These are phyloP conservation scores for Castanea crenata DNA, from an alignment of 306 rosid genomes.

Conservation along the genomic window DNA sequence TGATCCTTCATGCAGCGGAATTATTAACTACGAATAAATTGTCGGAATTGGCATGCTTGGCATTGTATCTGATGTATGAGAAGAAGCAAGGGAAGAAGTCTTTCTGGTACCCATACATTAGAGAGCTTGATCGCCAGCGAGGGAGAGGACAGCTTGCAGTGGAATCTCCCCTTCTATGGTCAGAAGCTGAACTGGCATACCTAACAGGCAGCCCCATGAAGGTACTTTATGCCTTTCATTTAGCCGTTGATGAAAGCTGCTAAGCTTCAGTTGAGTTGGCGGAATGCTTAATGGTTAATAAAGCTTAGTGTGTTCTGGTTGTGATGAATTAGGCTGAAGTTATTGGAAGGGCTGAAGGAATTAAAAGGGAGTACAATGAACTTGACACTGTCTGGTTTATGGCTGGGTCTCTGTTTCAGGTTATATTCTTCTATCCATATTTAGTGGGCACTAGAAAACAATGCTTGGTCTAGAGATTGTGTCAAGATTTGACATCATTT, in stretches of 20 bases:
- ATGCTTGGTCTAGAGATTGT: neutral
- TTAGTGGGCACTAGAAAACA: slow-evolving; percentile 6
- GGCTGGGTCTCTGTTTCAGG: slow-evolving; percentile 99
- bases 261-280: slow-evolving; percentile 11
- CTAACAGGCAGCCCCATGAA: slow-evolving; percentile 86
- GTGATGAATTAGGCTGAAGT: slow-evolving; percentile 67
- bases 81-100: slow-evolving; percentile 98
- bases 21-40: slow-evolving; percentile 88
- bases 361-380: slow-evolving; percentile 88
- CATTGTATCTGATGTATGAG: slow-evolving; percentile 97
- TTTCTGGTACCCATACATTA: slow-evolving; percentile 87
- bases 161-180: slow-evolving; percentile 94
- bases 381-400: slow-evolving; percentile 99
- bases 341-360: slow-evolving; percentile 80
- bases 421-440: slow-evolving; percentile 9
- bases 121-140: slow-evolving; percentile 96
- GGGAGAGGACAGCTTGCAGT: slow-evolving; percentile 95
- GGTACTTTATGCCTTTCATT: slow-evolving; percentile 38
- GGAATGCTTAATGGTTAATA: slow-evolving; percentile 22
- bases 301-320: slow-evolving; percentile 24
- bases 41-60: slow-evolving; percentile 98
- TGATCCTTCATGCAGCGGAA: slow-evolving; percentile 71
- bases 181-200: slow-evolving; percentile 77
- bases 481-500: slow-evolving; percentile 3
- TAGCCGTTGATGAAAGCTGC: slow-evolving; percentile 9